phyloP scores from a whole-genome alignment of 179 eudicot genomes.

The Silene coronaria region DNA sequence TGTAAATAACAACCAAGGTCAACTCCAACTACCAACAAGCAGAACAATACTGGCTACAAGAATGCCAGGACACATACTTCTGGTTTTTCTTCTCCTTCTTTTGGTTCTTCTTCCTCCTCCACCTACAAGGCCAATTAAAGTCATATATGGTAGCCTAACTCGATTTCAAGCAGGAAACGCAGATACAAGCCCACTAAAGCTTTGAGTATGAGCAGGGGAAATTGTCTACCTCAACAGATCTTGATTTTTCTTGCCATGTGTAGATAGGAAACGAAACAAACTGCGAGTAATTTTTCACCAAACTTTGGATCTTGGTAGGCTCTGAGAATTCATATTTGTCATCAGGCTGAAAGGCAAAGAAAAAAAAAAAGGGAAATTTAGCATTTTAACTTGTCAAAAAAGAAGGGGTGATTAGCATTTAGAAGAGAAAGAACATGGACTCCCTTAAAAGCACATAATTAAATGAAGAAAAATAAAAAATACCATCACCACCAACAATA shows the following conservation, averaged over 20 bases:
- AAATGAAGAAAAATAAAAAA: not conserved
- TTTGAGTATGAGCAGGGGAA: conserved; percentile 1
- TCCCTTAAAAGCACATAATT: not conserved
- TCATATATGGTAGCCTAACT: conserved; percentile 1
- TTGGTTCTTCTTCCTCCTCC: conserved; percentile 89
- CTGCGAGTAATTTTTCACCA: conserved; percentile 97
- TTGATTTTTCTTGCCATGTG: conserved; percentile 96
- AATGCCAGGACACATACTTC: conserved; percentile 42
- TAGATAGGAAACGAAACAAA: conserved; percentile 97
- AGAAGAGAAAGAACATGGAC: not conserved
- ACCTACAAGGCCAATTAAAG: conserved; percentile 41
- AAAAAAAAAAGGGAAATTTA: not conserved
- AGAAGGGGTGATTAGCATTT: conserved; percentile 3
- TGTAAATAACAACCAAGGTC: conserved; percentile 22
- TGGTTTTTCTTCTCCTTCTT: conserved; percentile 77
- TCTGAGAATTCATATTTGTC: conserved; percentile 93
- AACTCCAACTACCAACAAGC: not conserved
- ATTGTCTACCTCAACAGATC: conserved; percentile 70
- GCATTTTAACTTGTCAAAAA: not conserved
- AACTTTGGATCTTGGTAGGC: conserved; percentile 57
- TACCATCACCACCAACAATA: too few species aligned
- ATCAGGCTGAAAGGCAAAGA: conserved; percentile 56
- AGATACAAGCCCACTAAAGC: not conserved
- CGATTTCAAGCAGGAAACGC: not conserved
- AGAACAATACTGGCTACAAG: conserved; percentile 1